phyloP scores from a whole-genome alignment of 2,329 filamentous ascomycete species.

The Fusarium oxysporum region DNA sequence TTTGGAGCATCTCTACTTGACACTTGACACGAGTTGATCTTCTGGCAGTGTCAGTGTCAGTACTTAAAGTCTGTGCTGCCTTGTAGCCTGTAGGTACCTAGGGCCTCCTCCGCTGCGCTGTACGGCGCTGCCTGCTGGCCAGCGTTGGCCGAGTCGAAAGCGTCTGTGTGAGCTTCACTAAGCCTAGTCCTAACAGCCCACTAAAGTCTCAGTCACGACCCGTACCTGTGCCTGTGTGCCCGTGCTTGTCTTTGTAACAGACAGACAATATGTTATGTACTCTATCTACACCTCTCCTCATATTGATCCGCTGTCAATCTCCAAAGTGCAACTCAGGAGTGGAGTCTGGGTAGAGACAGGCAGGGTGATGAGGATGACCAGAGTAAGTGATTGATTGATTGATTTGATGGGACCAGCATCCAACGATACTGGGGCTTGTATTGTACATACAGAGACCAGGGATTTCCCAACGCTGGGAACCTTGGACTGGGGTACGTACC shows the following conservation, averaged over 20 bases:
- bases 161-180: constrained; percentile 35
- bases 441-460: constrained; percentile 12
- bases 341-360: constrained; percentile 24
- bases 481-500: constrained; percentile 26
- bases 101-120: neutral
- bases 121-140: neutral
- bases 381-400: constrained; percentile 25
- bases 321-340: constrained; percentile 37
- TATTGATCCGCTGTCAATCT: constrained; percentile 34
- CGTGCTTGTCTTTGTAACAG: constrained; percentile 33
- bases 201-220: constrained; percentile 21
- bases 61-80: neutral
- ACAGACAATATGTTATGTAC: constrained; percentile 13
- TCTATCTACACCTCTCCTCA: constrained; percentile 21
- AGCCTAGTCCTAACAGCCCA: constrained; percentile 26
- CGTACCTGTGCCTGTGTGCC: constrained; percentile 28
- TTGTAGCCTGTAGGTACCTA: neutral
- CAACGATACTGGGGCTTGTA: constrained; percentile 16
- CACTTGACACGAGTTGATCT: constrained; percentile 34
- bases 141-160: constrained; percentile 9
- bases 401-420: constrained; percentile 35
- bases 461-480: constrained; percentile 15
- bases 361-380: constrained; percentile 26
- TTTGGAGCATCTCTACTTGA: constrained; percentile 34
- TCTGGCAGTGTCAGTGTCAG: constrained; percentile 21